Percentiles rank a stretch among this genome's conserved stretches.
phyloP scores from a whole-genome alignment of 305 asterid species.

The Rubia peregrina region DNA sequence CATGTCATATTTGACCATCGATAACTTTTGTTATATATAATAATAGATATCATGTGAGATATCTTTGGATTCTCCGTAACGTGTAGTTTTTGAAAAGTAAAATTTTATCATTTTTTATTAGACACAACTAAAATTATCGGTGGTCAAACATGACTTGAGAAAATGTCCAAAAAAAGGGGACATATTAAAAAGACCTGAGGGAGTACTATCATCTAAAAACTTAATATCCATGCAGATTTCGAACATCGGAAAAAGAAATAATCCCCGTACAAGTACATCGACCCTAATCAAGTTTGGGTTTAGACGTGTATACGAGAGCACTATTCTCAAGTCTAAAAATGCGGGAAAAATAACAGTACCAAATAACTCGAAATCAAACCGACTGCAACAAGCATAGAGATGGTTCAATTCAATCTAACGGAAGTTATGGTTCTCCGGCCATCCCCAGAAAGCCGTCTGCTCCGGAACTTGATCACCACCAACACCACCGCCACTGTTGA shows the following conservation, averaged over 20 bases:
- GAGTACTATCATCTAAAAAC: neutral
- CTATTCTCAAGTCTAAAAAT: neutral
- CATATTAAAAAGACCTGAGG: no score
- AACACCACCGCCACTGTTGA: constrained; percentile 34
- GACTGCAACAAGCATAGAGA: neutral
- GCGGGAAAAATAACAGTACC: neutral
- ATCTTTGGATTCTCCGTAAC: no score
- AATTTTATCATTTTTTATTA: no score
- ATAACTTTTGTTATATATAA: no score
- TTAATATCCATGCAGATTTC: neutral
- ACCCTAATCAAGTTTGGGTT: neutral
- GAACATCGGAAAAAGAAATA: neutral
- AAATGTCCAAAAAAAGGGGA: no score
- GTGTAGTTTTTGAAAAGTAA: no score
- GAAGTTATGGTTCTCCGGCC: constrained; percentile 53
- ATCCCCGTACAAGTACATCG: neutral
- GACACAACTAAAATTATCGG: no score
- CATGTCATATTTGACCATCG: no score
- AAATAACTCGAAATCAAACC: neutral
- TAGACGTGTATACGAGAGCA: neutral
- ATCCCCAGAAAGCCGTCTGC: constrained; percentile 55
- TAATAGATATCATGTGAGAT: no score
- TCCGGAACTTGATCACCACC: constrained; percentile 20
- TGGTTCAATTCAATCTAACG: constrained; percentile 12
- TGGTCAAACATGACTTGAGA: no score